These are phyloP conservation scores for Irpex lacteus DNA, from an alignment of 1,284 basidiomycete genomes.

Conservation along the genomic window DNA sequence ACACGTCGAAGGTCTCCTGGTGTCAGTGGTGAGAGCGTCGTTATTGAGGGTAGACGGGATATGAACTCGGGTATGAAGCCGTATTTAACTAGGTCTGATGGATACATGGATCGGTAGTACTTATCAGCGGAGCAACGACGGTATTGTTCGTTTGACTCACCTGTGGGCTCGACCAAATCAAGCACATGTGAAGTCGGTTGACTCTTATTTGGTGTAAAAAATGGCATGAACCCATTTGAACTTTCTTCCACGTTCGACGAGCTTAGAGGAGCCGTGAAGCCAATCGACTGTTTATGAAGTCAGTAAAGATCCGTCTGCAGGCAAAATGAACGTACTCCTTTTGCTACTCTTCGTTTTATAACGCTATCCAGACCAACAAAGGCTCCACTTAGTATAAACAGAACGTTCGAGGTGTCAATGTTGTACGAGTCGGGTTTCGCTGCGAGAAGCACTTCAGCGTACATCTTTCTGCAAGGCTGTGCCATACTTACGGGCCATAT, in stretches of 20 bases:
- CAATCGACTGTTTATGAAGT: slow-evolving; percentile 65
- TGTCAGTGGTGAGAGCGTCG: slow-evolving; percentile 74
- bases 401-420: slow-evolving; percentile 85
- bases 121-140: background rate
- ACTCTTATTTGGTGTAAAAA: slow-evolving; percentile 72
- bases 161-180: slow-evolving; percentile 66
- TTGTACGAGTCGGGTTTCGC: slow-evolving; percentile 68
- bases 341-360: slow-evolving; percentile 74
- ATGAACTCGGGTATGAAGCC: slow-evolving; percentile 95
- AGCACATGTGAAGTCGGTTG: slow-evolving; percentile 44
- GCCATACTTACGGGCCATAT: background rate
- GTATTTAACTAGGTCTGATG: slow-evolving; percentile 6
- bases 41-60: slow-evolving; percentile 85
- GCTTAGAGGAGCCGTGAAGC: slow-evolving; percentile 75
- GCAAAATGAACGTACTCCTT: slow-evolving; percentile 62
- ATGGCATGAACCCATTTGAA: slow-evolving; percentile 43
- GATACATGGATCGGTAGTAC: background rate
- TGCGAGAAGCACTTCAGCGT: slow-evolving; percentile 22
- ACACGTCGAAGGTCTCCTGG: slow-evolving; percentile 82
- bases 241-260: slow-evolving; percentile 35
- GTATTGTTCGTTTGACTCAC: slow-evolving; percentile 31
- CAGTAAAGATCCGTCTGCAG: background rate
- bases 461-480: background rate
- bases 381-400: slow-evolving; percentile 91
- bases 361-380: slow-evolving; percentile 91